Conservation (phyloP, 2,329 filamentous ascomycete species). For the Akanthomyces dipterigenus region DNA sequence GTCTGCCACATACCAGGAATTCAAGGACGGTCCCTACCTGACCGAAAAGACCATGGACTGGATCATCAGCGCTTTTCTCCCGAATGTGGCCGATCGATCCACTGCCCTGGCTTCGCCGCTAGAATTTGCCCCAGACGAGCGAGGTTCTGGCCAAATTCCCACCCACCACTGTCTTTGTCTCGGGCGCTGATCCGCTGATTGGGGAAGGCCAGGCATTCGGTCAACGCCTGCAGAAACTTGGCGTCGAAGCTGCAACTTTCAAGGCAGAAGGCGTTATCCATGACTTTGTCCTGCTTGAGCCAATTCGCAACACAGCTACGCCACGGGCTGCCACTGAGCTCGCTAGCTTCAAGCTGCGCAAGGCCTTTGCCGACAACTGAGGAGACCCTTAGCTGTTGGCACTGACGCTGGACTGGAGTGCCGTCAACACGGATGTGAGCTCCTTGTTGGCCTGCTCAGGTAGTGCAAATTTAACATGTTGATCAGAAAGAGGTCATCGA, state of each 20-base stretch:
- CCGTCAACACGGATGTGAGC: too few relatives aligned
- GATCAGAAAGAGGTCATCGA: too few relatives aligned
- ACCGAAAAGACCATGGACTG: not conserved
- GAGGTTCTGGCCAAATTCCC: not conserved
- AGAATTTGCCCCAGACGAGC: not conserved
- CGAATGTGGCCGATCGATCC: not conserved
- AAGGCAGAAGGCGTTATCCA: not conserved
- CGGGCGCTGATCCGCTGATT: not conserved
- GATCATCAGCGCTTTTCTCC: not conserved
- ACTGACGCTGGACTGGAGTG: too few relatives aligned
- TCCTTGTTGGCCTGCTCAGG: too few relatives aligned
- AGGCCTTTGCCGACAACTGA: not conserved
- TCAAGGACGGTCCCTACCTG: not conserved
- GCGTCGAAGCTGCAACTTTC: not conserved
- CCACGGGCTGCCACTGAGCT: not conserved
- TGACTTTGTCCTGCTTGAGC: not conserved
- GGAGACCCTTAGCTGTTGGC: too few relatives aligned
- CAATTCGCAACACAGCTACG: not conserved
- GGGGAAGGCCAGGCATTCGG: not conserved
- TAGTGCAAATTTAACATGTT: too few relatives aligned
- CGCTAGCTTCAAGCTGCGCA: not conserved
- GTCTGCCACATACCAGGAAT: not conserved
- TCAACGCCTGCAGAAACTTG: not conserved
- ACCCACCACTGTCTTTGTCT: not conserved
- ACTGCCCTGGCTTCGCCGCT: not conserved